phyloP scores from a whole-genome alignment of 352 stramenopile genomes.

The Pythium angustatum region DNA sequence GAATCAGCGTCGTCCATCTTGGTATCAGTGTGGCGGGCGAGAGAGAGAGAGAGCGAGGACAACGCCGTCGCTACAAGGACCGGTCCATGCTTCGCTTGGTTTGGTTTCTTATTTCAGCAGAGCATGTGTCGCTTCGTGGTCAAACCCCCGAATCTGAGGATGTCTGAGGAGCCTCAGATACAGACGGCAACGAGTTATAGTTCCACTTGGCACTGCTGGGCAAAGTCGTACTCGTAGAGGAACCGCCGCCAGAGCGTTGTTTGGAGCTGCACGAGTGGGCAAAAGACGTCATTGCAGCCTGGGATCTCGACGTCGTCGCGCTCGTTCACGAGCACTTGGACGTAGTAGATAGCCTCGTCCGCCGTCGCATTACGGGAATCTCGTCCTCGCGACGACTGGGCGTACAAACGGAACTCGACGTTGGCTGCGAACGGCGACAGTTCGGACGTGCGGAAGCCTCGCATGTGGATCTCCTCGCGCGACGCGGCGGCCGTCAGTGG shows the following conservation, averaged over 20 bases:
- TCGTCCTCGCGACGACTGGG: slow-evolving; percentile 12
- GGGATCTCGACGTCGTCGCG: slow-evolving; percentile 35
- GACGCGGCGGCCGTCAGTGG: slow-evolving; percentile 39
- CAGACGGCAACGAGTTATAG: slow-evolving; percentile 1
- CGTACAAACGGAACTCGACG: slow-evolving; percentile 68
- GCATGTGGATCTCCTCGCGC: slow-evolving; percentile 38
- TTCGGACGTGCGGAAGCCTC: slow-evolving; percentile 57
- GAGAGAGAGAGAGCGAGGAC: not conserved
- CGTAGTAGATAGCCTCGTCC: slow-evolving; percentile 17
- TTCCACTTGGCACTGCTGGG: slow-evolving; percentile 31
- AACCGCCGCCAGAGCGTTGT: slow-evolving; percentile 37
- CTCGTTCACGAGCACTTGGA: slow-evolving; percentile 45
- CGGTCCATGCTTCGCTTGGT: too few species aligned
- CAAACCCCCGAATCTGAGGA: slow-evolving; percentile 8
- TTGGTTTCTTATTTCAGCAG: too few species aligned
- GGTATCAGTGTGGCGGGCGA: too few species aligned
- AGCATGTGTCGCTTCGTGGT: not conserved
- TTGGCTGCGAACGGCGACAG: slow-evolving; percentile 73
- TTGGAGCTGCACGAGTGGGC: slow-evolving; percentile 46
- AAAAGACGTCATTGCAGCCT: slow-evolving; percentile 48
- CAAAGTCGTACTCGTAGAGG: slow-evolving; percentile 44
- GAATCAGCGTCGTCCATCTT: not conserved
- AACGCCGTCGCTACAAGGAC: too few species aligned
- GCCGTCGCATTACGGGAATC: not conserved
- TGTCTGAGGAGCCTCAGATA: slow-evolving; percentile 19